Percentiles rank a stretch among this genome's conserved stretches.
phyloP scores from a whole-genome alignment of 768 basidiomycete genomes.

The Pholiota microspora region DNA sequence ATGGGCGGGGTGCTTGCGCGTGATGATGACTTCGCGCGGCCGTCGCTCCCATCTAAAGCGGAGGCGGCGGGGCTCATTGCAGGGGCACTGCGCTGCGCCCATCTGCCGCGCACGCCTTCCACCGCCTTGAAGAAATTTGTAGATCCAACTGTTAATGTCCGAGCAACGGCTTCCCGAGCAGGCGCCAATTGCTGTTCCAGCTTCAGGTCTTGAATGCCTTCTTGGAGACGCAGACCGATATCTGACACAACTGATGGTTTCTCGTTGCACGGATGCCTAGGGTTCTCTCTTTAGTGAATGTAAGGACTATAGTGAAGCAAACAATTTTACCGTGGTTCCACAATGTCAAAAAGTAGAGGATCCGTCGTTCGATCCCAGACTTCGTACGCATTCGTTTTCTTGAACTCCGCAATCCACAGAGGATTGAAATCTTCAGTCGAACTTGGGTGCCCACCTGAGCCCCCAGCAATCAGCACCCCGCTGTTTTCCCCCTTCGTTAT shows the following conservation, averaged over 20 bases:
- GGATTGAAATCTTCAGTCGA: constrained; percentile 82
- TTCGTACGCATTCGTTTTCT: constrained; percentile 80
- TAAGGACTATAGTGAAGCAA: not conserved
- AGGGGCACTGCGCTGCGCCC: constrained; percentile 38
- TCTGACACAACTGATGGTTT: constrained; percentile 89
- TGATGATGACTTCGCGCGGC: constrained; percentile 24
- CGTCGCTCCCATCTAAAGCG: not conserved
- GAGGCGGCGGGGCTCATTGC: constrained; percentile 18
- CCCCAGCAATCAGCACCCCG: constrained; percentile 69
- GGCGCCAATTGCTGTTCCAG: constrained; percentile 93
- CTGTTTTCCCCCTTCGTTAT: constrained; percentile 61
- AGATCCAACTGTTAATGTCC: constrained; percentile 72
- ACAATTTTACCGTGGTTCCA: constrained; percentile 77
- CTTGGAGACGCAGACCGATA: constrained; percentile 86
- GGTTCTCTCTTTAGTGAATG: not conserved
- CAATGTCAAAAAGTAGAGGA: constrained; percentile 89
- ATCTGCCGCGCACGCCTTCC: constrained; percentile 81
- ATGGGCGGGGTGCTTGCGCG: constrained; percentile 35
- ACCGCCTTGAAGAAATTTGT: constrained; percentile 86
- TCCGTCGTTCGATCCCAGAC: constrained; percentile 93
- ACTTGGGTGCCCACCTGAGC: constrained; percentile 57
- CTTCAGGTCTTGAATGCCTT: constrained; percentile 93
- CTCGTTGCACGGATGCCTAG: constrained; percentile 90
- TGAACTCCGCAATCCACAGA: constrained; percentile 87
- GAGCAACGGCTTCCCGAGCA: constrained; percentile 83